Evolutionary conservation across 169 alveolate genomes (phyloP).

Genomic region (Toxoplasma gondii): DNA sequence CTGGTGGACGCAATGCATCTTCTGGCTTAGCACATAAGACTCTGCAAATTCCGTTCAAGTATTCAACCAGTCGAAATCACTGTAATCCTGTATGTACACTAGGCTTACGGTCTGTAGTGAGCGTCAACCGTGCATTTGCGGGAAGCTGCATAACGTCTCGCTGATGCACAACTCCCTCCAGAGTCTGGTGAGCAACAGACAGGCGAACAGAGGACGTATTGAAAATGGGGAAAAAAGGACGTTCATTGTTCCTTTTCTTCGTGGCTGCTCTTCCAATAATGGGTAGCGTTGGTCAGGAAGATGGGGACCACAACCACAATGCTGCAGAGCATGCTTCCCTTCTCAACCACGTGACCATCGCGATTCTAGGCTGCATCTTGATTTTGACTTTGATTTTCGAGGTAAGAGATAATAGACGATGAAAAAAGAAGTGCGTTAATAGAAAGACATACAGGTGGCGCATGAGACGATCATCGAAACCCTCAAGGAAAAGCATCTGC

Average conservation of each 20-base stretch:
- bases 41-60: too few species aligned
- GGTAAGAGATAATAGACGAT: background rate
- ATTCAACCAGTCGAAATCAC: too few species aligned
- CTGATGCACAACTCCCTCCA: background rate
- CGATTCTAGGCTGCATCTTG: conserved; percentile 46
- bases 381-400: conserved; percentile 56
- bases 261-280: background rate
- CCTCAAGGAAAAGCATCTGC: conserved; percentile 42
- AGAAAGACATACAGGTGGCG: conserved; percentile 19
- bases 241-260: background rate
- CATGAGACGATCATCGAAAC: conserved; percentile 51
- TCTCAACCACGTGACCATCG: conserved; percentile 34
- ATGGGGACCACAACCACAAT: background rate
- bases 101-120: background rate
- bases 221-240: background rate
- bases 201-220: background rate
- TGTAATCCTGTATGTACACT: background rate
- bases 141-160: background rate
- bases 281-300: background rate
- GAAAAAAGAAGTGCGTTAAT: background rate
- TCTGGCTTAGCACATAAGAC: too few species aligned
- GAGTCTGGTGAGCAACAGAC: background rate
- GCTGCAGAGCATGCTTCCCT: conserved; percentile 42
- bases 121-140: background rate
- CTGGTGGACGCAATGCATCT: too few species aligned